A percentile compares a stretch with the other conserved stretches of the same genome.
Conservation (phyloP, 192 early-diverging fungal species). For the Linnemannia zychae region DNA sequence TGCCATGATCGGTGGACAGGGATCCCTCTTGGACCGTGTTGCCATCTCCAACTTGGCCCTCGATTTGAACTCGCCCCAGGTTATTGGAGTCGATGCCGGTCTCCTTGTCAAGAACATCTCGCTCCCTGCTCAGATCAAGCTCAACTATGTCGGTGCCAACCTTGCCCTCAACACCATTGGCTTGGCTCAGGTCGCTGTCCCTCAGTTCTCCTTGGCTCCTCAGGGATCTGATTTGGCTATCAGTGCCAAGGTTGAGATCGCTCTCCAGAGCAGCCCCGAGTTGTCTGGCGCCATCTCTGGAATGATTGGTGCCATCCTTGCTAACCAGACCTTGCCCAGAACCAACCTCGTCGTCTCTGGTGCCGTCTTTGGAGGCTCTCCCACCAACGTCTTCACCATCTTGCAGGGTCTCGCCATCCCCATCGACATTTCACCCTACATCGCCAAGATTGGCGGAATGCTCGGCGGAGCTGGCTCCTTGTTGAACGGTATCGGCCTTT, state of each 20-base stretch:
- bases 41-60: conserved; percentile 34
- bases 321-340: conserved; percentile 30
- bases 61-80: conserved; percentile 46
- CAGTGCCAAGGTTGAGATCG: conserved; percentile 26
- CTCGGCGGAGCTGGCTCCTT: conserved; percentile 39
- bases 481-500: conserved; percentile 37
- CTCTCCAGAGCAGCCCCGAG: conserved; percentile 10
- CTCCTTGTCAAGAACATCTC: conserved; percentile 42
- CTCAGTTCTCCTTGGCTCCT: conserved; percentile 41
- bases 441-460: conserved; percentile 45
- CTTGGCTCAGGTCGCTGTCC: conserved; percentile 35
- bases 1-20: conserved; percentile 5
- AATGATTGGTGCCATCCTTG: conserved; percentile 24
- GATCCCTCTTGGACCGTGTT: conserved; percentile 33
- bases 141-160: conserved; percentile 51
- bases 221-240: conserved; percentile 33
- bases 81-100: conserved; percentile 39
- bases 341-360: conserved; percentile 37
- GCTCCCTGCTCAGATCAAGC: conserved; percentile 42
- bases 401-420: conserved; percentile 38
- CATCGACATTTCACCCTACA: conserved; percentile 27
- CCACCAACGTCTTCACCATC: conserved; percentile 48
- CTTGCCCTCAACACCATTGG: conserved; percentile 22
- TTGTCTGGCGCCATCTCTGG: conserved; percentile 34
- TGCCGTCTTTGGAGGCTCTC: conserved; percentile 35